Evolutionary conservation across 495 filamentous ascomycete species (phyloP).

Genomic region (Xylaria palmicola): DNA sequence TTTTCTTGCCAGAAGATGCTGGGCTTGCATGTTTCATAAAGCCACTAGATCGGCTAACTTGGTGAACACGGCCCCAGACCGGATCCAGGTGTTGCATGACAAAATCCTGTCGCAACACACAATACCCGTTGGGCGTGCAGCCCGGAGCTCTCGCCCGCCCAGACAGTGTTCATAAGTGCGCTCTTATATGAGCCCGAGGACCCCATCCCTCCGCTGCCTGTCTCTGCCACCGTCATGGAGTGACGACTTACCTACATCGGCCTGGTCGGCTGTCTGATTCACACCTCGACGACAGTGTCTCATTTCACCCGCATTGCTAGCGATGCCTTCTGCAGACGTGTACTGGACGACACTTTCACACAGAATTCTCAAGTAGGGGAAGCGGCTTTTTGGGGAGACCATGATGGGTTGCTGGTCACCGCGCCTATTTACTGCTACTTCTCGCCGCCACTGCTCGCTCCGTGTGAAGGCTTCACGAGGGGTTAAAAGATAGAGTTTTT

Average conservation of each 20-base stretch:
- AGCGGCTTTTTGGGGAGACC: constrained; percentile 12
- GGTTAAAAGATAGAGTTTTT: not conserved
- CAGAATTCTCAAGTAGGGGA: constrained; percentile 7
- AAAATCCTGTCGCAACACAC: constrained; percentile 5
- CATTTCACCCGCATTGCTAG: constrained; percentile 32
- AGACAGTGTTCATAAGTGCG: constrained; percentile 7
- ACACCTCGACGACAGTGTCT: constrained; percentile 23
- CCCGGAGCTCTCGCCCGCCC: not conserved
- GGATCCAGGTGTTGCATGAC: constrained; percentile 12
- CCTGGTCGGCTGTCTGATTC: constrained; percentile 22
- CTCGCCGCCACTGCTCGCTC: not conserved
- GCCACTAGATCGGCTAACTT: constrained; percentile 1
- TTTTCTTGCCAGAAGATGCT: constrained; percentile 8
- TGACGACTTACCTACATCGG: constrained; percentile 18
- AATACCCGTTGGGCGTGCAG: not conserved
- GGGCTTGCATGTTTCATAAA: constrained; percentile 15
- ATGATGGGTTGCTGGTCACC: constrained; percentile 19
- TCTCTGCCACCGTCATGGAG: constrained; percentile 14
- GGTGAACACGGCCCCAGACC: constrained; percentile 2
- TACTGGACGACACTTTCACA: constrained; percentile 17
- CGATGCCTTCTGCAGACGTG: constrained; percentile 29
- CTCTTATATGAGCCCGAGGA: constrained; percentile 8
- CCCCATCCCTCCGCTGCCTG: constrained; percentile 2
- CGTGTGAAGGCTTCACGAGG: not conserved
- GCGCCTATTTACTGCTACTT: constrained; percentile 19